Conservation (phyloP, 2,329 filamentous ascomycete species). For the Xylariaceae sp. region DNA sequence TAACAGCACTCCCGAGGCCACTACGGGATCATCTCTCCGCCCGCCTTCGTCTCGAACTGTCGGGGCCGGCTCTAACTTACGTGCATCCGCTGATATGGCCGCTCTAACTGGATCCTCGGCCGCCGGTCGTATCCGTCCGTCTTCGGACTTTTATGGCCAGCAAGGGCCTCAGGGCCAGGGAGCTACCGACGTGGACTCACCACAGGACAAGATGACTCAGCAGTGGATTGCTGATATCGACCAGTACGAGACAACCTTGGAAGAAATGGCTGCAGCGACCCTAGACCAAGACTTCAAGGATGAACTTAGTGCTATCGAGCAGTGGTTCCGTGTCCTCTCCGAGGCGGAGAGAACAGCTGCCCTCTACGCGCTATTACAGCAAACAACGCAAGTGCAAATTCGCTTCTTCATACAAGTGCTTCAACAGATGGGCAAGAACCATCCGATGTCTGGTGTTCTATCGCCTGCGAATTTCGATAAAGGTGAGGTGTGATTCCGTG, state of each 20-base stretch:
- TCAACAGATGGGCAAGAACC: conserved; percentile 97
- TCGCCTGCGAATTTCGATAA: conserved; percentile 97
- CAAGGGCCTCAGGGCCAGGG: conserved; percentile 64
- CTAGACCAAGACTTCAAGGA: conserved; percentile 99
- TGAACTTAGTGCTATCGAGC: conserved; percentile 96
- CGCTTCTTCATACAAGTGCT: conserved; percentile 98
- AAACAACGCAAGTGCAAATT: conserved; percentile 98
- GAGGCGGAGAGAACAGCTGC: conserved; percentile 95
- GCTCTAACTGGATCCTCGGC: conserved; percentile 65
- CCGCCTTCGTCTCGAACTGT: conserved; percentile 75
- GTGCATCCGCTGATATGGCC: conserved; percentile 94
- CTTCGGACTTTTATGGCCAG: conserved; percentile 90
- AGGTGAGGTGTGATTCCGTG: conserved; percentile 50
- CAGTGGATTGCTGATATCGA: conserved; percentile 99
- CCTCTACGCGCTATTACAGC: conserved; percentile 89
- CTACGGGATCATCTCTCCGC: conserved; percentile 74
- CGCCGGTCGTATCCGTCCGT: conserved; percentile 80
- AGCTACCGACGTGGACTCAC: conserved; percentile 69
- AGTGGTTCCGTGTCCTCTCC: conserved; percentile 97
- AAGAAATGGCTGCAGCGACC: conserved; percentile 99
- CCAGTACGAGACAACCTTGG: conserved; percentile 96
- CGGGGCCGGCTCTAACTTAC: conserved; percentile 77
- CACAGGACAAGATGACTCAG: conserved; percentile 88
- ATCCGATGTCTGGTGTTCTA: conserved; percentile 92
- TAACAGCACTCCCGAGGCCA: conserved; percentile 94